Evolutionary conservation across 2,329 filamentous ascomycete species (phyloP), one percentile per base, ranked within the genome.

Genomic region (Stromatinia cepivora): DNA sequence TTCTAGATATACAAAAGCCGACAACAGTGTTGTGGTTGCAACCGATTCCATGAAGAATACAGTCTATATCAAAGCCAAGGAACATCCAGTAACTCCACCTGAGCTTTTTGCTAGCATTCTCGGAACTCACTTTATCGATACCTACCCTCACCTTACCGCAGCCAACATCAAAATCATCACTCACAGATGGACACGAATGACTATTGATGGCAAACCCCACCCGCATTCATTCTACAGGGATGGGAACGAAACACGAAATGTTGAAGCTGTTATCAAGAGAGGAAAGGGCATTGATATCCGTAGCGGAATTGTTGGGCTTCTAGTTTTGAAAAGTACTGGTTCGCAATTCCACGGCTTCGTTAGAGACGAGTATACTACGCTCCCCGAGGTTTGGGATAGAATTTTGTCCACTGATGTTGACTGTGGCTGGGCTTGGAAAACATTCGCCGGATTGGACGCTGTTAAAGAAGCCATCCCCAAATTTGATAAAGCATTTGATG

Each of bases 41-140:
- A 99, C 95, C 71, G 95, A 99, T 82, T 94, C 93, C 36, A 97
- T 98, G 83, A 99, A 99, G 85, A 97, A 99, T 83, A 98, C 92
- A 76, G 90, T 92, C 79, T 97, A 95, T 84, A 93, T 99, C 82
- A 90, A 92, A 78, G 94, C 95, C 78, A 97, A 97, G 84, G 90
- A 96, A 82, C 86, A 96, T 83, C 92, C 94, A 46, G 91, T 99
- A 76, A 93, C 90, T 75, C 94, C 95, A 22, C 94, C 95, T 0
- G 95, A 99, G 84, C 88, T 97, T 72, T 99, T 92, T 80, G 94
- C 92, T 74, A 87, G 90, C 77, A 91, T 92, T 75, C 84, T 99
- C 66, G 93, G 92, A 75, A 86, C 88, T 74, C 95, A 99, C 84
- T 98, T 98, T 83, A 82, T 97, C 78, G 86, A 92, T 76, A 92